Percentiles rank a stretch among this genome's conserved stretches.
phyloP scores from a whole-genome alignment of 2,329 filamentous ascomycete genomes.

The Exophiala oligosperma region DNA sequence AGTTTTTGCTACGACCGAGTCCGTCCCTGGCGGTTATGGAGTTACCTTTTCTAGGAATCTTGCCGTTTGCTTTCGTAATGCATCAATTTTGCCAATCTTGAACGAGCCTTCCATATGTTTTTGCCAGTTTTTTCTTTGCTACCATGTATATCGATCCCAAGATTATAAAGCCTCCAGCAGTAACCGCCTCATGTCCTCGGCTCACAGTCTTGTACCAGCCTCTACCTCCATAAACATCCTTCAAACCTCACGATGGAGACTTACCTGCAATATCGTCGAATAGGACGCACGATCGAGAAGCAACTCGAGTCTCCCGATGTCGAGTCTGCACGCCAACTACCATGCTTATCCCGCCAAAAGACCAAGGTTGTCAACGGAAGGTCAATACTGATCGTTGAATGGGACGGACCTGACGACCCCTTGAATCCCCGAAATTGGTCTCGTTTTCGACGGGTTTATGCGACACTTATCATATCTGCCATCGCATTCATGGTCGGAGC shows the following conservation, averaged over 20 bases:
- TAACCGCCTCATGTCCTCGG: too few relatives aligned
- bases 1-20: too few relatives aligned
- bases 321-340: slow-evolving; percentile 6
- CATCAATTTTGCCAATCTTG: too few relatives aligned
- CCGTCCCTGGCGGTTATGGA: too few relatives aligned
- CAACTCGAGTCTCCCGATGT: slow-evolving; percentile 13
- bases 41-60: too few relatives aligned
- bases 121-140: not conserved
- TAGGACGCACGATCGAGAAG: slow-evolving; percentile 9
- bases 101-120: too few relatives aligned
- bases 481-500: slow-evolving; percentile 54
- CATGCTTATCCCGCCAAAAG: slow-evolving; percentile 13
- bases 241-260: slow-evolving; percentile 10
- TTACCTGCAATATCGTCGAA: slow-evolving; percentile 21
- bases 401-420: slow-evolving; percentile 39
- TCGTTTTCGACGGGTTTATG: slow-evolving; percentile 36
- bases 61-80: too few relatives aligned
- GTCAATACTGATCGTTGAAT: slow-evolving; percentile 42
- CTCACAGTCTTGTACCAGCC: not conserved
- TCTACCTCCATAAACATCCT: not conserved
- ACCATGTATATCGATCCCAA: too few relatives aligned
- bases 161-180: too few relatives aligned
- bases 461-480: slow-evolving; percentile 44
- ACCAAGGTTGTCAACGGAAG: slow-evolving; percentile 18
- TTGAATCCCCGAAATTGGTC: slow-evolving; percentile 43